Evolutionary conservation across 805 yeast genomes (phyloP).

Genomic region (Lipomyces chichibuensis): DNA sequence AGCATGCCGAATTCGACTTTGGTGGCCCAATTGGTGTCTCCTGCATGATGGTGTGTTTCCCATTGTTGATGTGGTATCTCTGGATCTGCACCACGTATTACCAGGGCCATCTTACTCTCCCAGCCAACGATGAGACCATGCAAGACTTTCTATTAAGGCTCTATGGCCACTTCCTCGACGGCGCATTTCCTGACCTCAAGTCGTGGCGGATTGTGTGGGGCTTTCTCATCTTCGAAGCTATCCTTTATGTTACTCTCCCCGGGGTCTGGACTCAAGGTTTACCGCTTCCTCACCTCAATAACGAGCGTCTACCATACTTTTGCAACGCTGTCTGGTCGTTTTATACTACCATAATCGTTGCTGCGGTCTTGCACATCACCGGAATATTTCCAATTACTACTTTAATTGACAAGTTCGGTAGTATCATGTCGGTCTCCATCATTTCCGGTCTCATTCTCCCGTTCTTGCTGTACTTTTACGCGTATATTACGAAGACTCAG

Average conservation of each 20-base stretch:
- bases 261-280: constrained; percentile 96
- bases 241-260: constrained; percentile 81
- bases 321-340: constrained; percentile 91
- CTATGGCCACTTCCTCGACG: constrained; percentile 35
- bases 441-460: constrained; percentile 73
- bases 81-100: constrained; percentile 88
- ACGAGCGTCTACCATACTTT: constrained; percentile 82
- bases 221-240: constrained; percentile 68
- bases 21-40: constrained; percentile 91
- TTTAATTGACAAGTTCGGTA: constrained; percentile 80
- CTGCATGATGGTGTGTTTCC: constrained; percentile 93
- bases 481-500: constrained; percentile 70
- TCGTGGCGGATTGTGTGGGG: constrained; percentile 73
- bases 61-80: constrained; percentile 93
- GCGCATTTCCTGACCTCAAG: constrained; percentile 50
- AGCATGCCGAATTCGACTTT: constrained; percentile 65
- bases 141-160: constrained; percentile 49
- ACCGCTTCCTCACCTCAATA: constrained; percentile 79
- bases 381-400: constrained; percentile 74
- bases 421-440: constrained; percentile 91
- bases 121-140: constrained; percentile 55
- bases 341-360: constrained; percentile 65
- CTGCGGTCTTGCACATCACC: constrained; percentile 67
- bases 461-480: constrained; percentile 67
- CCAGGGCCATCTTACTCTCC: constrained; percentile 71